Percentiles rank a stretch among this genome's conserved stretches.
phyloP scores from a whole-genome alignment of 1,284 basidiomycete species.

The Ceratobasidium sp. region DNA sequence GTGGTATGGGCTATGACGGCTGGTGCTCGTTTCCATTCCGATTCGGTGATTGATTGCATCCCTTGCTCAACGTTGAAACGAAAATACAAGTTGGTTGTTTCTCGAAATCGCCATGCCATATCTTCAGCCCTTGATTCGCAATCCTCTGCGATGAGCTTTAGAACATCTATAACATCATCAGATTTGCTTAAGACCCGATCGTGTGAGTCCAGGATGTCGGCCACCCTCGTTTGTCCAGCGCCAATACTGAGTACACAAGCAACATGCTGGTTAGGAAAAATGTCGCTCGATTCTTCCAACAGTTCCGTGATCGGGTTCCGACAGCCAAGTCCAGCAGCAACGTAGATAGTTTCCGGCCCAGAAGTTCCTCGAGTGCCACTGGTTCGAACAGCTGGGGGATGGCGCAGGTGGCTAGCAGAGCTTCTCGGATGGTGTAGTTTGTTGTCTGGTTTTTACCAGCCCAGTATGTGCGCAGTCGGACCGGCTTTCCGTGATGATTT shows the following conservation, averaged over 20 bases:
- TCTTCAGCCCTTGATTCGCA: conserved; percentile 14
- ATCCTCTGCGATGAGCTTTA: not conserved
- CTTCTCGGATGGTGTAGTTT: conserved; percentile 4
- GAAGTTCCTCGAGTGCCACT: not conserved
- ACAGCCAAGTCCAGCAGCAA: not conserved
- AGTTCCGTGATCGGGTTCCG: not conserved
- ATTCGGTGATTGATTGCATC: not conserved
- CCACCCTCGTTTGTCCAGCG: not conserved
- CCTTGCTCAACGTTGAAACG: conserved; percentile 23
- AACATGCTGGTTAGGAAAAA: not conserved
- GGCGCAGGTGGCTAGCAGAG: conserved; percentile 3
- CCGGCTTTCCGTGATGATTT: not conserved
- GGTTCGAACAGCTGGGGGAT: not conserved
- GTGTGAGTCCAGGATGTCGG: not conserved
- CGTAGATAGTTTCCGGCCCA: not conserved
- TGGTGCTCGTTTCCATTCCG: not conserved
- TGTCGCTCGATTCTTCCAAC: not conserved
- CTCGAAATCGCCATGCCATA: not conserved
- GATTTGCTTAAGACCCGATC: too few relatives aligned
- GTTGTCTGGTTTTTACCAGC: not conserved
- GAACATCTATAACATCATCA: too few relatives aligned
- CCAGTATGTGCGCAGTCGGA: conserved; percentile 14
- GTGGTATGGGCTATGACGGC: not conserved
- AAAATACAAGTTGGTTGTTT: not conserved
- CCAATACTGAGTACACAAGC: conserved; percentile 4